phyloP scores from a whole-genome alignment of 106 monocot genomes.

The Platanthera guangdongensis region DNA sequence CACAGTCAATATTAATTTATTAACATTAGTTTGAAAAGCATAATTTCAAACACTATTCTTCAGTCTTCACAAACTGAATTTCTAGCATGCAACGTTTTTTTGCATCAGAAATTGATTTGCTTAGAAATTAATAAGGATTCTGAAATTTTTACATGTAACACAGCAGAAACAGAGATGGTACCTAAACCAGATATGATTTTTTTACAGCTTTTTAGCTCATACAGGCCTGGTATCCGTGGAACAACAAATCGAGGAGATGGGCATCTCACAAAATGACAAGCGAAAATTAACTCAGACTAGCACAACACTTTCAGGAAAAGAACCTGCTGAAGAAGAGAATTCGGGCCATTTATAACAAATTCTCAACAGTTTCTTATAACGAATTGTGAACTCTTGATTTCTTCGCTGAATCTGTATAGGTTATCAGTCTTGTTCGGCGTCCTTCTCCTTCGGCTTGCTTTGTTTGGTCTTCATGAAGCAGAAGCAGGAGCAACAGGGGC shows the following conservation, averaged over 20 bases:
- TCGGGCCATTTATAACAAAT: not conserved
- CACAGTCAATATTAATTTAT: not conserved
- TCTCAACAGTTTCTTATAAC: not conserved
- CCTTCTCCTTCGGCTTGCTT: constrained; percentile 26
- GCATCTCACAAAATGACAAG: constrained; percentile 3
- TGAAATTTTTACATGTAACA: not conserved
- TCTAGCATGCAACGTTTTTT: not conserved
- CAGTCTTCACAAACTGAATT: not conserved
- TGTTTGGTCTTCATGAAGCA: constrained; percentile 49
- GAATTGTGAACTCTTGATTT: not conserved
- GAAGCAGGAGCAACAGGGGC: constrained; percentile 52
- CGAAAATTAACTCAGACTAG: not conserved
- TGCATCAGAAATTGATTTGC: not conserved
- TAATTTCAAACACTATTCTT: not conserved
- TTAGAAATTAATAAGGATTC: not conserved
- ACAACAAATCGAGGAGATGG: constrained; percentile 10
- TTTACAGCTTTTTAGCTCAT: constrained; percentile 5
- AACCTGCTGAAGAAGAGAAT: not conserved
- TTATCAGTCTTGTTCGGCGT: constrained; percentile 23
- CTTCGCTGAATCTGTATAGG: not conserved
- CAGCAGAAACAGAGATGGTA: not conserved
- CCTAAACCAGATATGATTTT: not conserved
- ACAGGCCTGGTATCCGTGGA: constrained; percentile 9
- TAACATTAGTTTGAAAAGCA: not conserved
- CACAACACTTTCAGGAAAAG: not conserved